Evolutionary conservation across 495 filamentous ascomycete species (phyloP).

Genomic region (Aspergillus sclerotiicarbonarius): DNA sequence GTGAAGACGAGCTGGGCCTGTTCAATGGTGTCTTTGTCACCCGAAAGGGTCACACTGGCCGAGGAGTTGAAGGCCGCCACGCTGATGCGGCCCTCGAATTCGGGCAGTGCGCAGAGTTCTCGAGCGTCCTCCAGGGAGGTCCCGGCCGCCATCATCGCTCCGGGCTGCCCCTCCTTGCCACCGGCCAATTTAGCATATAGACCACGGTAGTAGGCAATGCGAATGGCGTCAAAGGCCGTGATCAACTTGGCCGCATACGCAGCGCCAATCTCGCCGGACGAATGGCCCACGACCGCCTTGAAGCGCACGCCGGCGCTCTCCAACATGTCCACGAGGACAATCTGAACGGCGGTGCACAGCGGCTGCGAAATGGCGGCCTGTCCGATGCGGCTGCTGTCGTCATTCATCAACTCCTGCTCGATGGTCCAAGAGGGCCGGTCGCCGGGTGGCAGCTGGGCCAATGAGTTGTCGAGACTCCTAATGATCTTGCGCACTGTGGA

Average conservation of each 20-base stretch:
- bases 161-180: conserved; percentile 19
- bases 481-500: too few species aligned
- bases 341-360: too few species aligned
- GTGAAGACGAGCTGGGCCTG: conserved; percentile 45
- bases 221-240: conserved; percentile 41
- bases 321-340: too few species aligned
- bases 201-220: conserved; percentile 55
- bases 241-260: conserved; percentile 37
- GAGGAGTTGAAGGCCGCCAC: conserved; percentile 38
- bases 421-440: too few species aligned
- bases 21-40: conserved; percentile 24
- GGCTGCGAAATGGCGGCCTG: too few species aligned
- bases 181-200: not conserved
- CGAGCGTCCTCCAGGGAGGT: conserved; percentile 40
- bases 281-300: too few species aligned
- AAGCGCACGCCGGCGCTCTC: too few species aligned
- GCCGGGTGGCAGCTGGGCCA: too few species aligned
- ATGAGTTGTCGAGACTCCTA: too few species aligned
- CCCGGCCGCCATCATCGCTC: conserved; percentile 56
- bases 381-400: too few species aligned
- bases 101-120: conserved; percentile 25
- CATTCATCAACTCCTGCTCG: too few species aligned
- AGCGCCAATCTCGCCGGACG: conserved; percentile 38
- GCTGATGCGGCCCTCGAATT: conserved; percentile 26
- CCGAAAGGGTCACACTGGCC: conserved; percentile 40